These are phyloP conservation scores for Oryza australiensis DNA, from an alignment of 176 grass and related monocot species.

Conservation along the genomic window DNA sequence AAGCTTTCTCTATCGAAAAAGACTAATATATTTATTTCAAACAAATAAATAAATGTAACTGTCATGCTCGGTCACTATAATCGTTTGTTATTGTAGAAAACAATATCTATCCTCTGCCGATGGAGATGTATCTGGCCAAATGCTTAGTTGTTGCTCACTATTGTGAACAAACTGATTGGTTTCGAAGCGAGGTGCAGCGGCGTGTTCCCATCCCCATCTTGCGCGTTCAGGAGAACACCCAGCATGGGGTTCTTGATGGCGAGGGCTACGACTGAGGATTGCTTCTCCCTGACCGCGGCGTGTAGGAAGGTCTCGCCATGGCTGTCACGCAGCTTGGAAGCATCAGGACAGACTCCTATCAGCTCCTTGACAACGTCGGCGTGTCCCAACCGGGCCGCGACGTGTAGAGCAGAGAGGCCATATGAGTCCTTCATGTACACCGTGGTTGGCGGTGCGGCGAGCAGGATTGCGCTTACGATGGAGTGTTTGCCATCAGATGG, in stretches of 20 bases:
- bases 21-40: too few species aligned
- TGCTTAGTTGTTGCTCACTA: background rate
- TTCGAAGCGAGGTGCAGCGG: background rate
- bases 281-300: background rate
- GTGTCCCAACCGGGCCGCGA: slow-evolving; percentile 35
- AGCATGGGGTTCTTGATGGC: background rate
- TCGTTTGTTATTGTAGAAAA: too few species aligned
- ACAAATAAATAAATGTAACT: too few species aligned
- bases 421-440: background rate
- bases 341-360: background rate
- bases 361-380: background rate
- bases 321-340: background rate
- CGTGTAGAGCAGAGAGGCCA: slow-evolving; percentile 12
- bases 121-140: too few species aligned
- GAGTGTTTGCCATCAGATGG: background rate
- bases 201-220: slow-evolving; percentile 31
- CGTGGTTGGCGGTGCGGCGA: background rate
- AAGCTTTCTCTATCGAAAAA: too few species aligned
- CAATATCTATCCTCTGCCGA: too few species aligned
- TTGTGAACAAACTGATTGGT: background rate
- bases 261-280: background rate
- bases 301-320: slow-evolving; percentile 19
- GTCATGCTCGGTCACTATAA: too few species aligned
- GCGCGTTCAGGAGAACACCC: background rate
- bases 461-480: background rate